Conservation (phyloP, 768 basidiomycete genomes). For the Psilocybe azurescens region DNA sequence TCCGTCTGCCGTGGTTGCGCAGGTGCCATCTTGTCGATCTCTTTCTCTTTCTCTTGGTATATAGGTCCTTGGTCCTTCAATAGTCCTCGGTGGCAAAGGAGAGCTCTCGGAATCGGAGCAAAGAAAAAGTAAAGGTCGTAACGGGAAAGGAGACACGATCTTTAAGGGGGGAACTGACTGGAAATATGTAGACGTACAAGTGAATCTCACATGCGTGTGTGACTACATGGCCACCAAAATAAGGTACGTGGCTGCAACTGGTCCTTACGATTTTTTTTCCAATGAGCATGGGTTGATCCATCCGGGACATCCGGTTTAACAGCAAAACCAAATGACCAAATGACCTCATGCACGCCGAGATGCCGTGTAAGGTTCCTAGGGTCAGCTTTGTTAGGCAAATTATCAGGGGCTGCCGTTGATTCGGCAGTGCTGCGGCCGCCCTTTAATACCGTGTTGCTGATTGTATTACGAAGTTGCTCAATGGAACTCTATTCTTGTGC, state of each 20-base stretch:
- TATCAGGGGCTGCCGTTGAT: background rate
- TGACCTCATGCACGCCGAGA: slow-evolving; percentile 30
- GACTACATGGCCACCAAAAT: slow-evolving; percentile 8
- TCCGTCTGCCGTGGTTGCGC: background rate
- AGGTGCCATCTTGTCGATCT: background rate
- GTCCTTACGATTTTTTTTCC: slow-evolving; percentile 5
- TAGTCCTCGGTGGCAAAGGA: background rate
- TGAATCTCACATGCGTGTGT: slow-evolving; percentile 16
- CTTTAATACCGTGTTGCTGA: background rate
- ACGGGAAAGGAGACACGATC: background rate
- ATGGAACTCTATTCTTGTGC: background rate
- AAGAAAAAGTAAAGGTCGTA: background rate
- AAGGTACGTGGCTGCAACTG: slow-evolving; percentile 4
- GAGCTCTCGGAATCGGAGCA: background rate
- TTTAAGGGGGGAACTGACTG: background rate
- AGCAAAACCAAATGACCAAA: background rate
- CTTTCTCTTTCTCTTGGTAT: background rate
- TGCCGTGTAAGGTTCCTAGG: slow-evolving; percentile 29
- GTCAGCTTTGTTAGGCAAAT: background rate
- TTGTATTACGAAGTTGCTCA: background rate
- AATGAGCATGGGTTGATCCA: slow-evolving; percentile 3
- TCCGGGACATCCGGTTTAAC: slow-evolving; percentile 5
- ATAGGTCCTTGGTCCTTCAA: background rate
- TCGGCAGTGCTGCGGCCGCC: background rate
- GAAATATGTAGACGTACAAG: background rate